Evolutionary conservation across 2,329 filamentous ascomycete genomes (phyloP).

Genomic region (Cercospora citrullina): DNA sequence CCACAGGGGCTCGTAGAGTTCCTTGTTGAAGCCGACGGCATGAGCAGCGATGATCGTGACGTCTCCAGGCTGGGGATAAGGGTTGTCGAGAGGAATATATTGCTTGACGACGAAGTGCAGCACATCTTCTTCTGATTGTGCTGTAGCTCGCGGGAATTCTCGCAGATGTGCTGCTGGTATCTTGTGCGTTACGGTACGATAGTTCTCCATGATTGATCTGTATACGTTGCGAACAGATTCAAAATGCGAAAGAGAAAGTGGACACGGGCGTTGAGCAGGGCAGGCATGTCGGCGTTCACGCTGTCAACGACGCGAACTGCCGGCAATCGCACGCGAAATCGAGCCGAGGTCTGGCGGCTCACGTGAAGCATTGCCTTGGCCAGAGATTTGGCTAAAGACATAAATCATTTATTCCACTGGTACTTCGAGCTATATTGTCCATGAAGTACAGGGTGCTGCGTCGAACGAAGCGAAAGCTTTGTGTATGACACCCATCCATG

Average conservation of each 20-base stretch:
- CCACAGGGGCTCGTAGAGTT: constrained; percentile 33
- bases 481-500: not conserved
- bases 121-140: constrained; percentile 21
- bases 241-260: not conserved
- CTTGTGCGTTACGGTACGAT: constrained; percentile 9
- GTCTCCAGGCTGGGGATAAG: constrained; percentile 24
- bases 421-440: not conserved
- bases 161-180: constrained; percentile 17
- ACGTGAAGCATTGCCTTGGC: not conserved
- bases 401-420: not conserved
- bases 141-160: constrained; percentile 18
- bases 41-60: constrained; percentile 32
- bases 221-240: not conserved
- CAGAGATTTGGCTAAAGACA: not conserved
- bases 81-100: constrained; percentile 28
- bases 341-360: constrained; percentile 10
- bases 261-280: not conserved
- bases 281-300: not conserved
- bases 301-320: constrained; percentile 13
- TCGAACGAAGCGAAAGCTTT: not conserved
- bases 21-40: constrained; percentile 30
- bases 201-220: constrained; percentile 10
- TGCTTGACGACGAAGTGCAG: constrained; percentile 29
- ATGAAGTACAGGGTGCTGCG: not conserved
- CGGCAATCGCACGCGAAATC: constrained; percentile 5